Conservation (phyloP, 2,329 filamentous ascomycete genomes). For the Anthostomella pinea region DNA sequence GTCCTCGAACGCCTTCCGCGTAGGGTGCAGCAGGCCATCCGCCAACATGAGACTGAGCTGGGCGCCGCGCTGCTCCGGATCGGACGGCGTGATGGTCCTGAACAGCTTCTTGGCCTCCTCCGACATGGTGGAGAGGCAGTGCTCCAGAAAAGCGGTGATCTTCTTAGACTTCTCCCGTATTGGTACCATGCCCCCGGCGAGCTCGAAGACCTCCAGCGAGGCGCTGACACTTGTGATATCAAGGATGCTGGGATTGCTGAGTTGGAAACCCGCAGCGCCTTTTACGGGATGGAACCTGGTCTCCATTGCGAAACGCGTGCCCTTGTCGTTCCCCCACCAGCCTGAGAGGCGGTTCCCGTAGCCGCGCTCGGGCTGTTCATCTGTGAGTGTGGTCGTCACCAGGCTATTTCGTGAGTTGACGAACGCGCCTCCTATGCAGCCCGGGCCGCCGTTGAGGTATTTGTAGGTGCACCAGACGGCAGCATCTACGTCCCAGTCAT, state of each 20-base stretch:
- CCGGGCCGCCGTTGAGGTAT: constrained; percentile 75
- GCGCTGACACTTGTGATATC: constrained; percentile 69
- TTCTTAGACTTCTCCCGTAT: constrained; percentile 64
- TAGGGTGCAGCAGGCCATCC: constrained; percentile 58
- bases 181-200: constrained; percentile 57
- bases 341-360: constrained; percentile 62
- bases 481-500: constrained; percentile 76
- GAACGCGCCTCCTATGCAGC: constrained; percentile 70
- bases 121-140: constrained; percentile 46
- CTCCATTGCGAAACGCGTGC: constrained; percentile 71
- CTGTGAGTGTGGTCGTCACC: constrained; percentile 31
- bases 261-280: constrained; percentile 72
- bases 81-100: constrained; percentile 62
- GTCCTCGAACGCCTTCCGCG: constrained; percentile 60
- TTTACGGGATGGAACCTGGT: constrained; percentile 68
- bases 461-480: constrained; percentile 84
- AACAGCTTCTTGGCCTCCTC: constrained; percentile 40
- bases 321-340: constrained; percentile 77
- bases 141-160: constrained; percentile 68
- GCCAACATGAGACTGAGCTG: constrained; percentile 65
- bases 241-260: constrained; percentile 73
- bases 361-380: constrained; percentile 33
- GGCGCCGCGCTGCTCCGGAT: constrained; percentile 64
- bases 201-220: constrained; percentile 67
- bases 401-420: constrained; percentile 64